Conservation (phyloP, 169 alveolate genomes). For the Toxoplasma gondii region DNA sequence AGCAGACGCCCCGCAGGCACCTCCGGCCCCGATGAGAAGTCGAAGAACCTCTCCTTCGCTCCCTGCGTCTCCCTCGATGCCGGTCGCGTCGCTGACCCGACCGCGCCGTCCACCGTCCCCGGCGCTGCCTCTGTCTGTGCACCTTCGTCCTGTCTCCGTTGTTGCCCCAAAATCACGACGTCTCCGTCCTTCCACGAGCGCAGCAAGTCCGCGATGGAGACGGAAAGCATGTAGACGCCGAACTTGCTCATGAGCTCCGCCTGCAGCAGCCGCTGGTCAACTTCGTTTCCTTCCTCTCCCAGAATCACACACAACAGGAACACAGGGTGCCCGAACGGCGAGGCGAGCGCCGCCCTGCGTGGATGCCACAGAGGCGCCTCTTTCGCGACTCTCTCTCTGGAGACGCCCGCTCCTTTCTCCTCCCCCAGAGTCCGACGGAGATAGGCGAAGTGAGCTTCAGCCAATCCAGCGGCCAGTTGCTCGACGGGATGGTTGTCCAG, state of each 20-base stretch:
- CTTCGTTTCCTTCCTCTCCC: constrained; percentile 26
- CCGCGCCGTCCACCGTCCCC: background rate
- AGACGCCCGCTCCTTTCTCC: background rate
- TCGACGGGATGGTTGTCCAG: constrained; percentile 2
- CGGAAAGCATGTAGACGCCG: constrained; percentile 5
- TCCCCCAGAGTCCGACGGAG: background rate
- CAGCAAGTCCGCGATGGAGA: background rate
- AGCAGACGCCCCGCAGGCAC: background rate
- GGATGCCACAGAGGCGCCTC: background rate
- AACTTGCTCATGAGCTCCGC: background rate
- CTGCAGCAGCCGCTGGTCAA: constrained; percentile 51
- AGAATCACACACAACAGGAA: constrained; percentile 24
- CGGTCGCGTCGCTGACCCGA: background rate
- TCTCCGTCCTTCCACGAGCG: constrained; percentile 15
- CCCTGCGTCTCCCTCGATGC: too few species aligned
- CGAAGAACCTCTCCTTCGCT: background rate
- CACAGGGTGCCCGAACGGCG: background rate
- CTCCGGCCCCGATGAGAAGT: background rate
- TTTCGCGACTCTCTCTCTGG: too few species aligned
- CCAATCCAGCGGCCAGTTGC: constrained; percentile 4
- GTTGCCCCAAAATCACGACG: background rate
- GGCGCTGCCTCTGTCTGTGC: background rate
- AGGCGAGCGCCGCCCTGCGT: background rate
- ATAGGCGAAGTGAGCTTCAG: constrained; percentile 1
- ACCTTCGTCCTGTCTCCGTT: background rate